These are phyloP conservation scores for Moesziomyces sp. DNA, from an alignment of 1,284 basidiomycete species.

Conservation along the genomic window DNA sequence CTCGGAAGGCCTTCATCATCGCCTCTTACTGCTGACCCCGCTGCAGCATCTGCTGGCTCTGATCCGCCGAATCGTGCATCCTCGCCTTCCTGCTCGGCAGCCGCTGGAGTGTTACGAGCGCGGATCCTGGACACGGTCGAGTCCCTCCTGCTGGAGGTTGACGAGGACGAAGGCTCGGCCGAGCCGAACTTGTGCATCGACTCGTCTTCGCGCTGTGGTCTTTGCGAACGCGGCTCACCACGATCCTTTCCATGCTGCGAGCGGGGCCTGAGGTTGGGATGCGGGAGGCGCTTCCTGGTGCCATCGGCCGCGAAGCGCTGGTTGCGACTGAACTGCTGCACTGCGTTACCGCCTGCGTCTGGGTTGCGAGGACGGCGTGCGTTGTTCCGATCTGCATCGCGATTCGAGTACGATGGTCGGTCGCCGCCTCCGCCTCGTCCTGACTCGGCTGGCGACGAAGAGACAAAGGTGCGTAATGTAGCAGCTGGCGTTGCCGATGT, in stretches of 20 bases:
- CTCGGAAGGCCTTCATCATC: slow-evolving; percentile 13
- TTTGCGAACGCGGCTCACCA: slow-evolving; percentile 3
- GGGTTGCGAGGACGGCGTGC: slow-evolving; percentile 11
- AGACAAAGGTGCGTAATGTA: slow-evolving; percentile 12
- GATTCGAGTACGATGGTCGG: slow-evolving; percentile 1
- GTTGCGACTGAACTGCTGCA: slow-evolving; percentile 35
- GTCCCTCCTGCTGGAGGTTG: slow-evolving; percentile 12
- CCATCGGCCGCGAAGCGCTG: slow-evolving; percentile 37
- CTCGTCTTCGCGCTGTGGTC: slow-evolving; percentile 6
- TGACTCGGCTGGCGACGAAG: slow-evolving; percentile 7
- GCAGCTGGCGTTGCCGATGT: slow-evolving; percentile 2
- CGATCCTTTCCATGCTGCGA: slow-evolving; percentile 2
- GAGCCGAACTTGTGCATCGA: slow-evolving; percentile 32
- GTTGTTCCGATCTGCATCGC: slow-evolving; percentile 17
- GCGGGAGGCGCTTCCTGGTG: slow-evolving; percentile 33
- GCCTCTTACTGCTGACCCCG: not conserved
- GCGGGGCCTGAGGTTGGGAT: slow-evolving; percentile 29
- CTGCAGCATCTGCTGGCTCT: slow-evolving; percentile 1
- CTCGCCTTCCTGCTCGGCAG: slow-evolving; percentile 6
- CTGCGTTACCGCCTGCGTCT: slow-evolving; percentile 12
- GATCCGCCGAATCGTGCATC: slow-evolving; percentile 7
- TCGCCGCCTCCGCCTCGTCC: slow-evolving; percentile 8
- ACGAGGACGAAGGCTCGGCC: slow-evolving; percentile 2
- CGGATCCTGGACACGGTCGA: slow-evolving; percentile 19
- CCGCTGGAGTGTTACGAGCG: slow-evolving; percentile 9